Evolutionary conservation across 2,329 filamentous ascomycete species (phyloP), one percentile per base, ranked within the genome.

Genomic region (Colletotrichum tropicicola): DNA sequence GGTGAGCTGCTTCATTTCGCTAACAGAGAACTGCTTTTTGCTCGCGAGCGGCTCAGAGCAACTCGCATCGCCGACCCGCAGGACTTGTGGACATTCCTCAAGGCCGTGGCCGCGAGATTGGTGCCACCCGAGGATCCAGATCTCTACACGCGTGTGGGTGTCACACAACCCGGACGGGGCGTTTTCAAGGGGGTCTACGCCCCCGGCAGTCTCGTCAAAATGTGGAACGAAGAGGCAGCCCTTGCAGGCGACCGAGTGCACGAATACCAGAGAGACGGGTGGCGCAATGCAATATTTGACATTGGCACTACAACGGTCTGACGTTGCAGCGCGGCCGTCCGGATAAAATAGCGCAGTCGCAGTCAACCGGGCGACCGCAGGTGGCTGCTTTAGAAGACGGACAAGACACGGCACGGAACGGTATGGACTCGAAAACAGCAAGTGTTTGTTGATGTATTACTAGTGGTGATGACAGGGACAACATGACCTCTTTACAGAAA

Each of bases 1-100:
- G 86, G 87, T 1, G 87, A 92, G 39, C 84, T 86, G 12, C 84
- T 97, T 35, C 89, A 91, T 70, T 83, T 88, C 1, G 86, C 92
- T 15, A 98, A 98, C 77, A 87, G 93, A 19, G 95, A 98, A 75
- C 80, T 98, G 7, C 78, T 98, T 1, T 98, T 91, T 75, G 94
- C 94, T 0, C 85, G 95, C 0, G 95, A 98, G 78, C 85, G 95
- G 15, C 84, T 98, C 9, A 88, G 95, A 5, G 95, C 95, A 0
- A 94, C 94, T 0, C 87, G 92, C 5, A 94, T 98, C 59, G 89
- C 92, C 1, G 87, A 93, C 71, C 94, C 94, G 0, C 85, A 91
- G 57, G 93, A 97, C 70, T 74, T 97, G 28, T 85, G 87, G 73
- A 97, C 92, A 0, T 97, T 98, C 78, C 78, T 96, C 72, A 91